Evolutionary conservation across 192 early-diverging fungal species (phyloP), one percentile per base, ranked within the genome.

Genomic region (Gonapodya prolifera): DNA sequence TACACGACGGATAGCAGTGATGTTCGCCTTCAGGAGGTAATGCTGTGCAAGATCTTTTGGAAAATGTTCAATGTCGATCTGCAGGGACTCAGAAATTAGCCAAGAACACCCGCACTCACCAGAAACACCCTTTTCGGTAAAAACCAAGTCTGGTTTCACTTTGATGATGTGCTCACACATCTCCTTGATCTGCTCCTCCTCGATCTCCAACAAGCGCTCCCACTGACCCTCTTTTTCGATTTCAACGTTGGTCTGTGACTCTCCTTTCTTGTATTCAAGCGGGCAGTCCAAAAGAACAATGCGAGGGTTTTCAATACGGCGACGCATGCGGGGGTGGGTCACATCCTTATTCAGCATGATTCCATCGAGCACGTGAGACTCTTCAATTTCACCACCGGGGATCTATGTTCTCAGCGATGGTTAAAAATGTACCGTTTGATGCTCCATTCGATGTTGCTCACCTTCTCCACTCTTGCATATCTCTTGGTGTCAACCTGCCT

Each of bases 281-380:
- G 96, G 96, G 85, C 98, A 99, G 88, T 99, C 98, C 73, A 99
- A 86, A 69, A 99, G 86, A 17, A 99, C 88, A 77, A 99, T 90
- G 74, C 96, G 91, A 29, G 98, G 98, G 82, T 99, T 98, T 82
- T 96, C 93, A 77, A 99, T 98, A 71, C 85, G 85, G 75, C 98
- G 91, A 80, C 96, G 92, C 94, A 94, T 94, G 84, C 95, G 96
- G 78, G 98, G 94, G 84, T 99, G 98, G 32, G 96, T 98, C 23
- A 99, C 95, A 85, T 99, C 98, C 89, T 99, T 99, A 92, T 97
- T 98, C 81, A 99, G 77, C 93, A 99, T 98, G 77, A 99, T 87
- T 77, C 98, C 98, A 80, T 98, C 94, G 83, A 99, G 88, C 34
- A 99, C 96, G 76, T 89, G 86, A 70, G 91, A 96, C 75, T 98